phyloP scores from a whole-genome alignment of 352 stramenopile species.

The Globisporangium takayamanum region DNA sequence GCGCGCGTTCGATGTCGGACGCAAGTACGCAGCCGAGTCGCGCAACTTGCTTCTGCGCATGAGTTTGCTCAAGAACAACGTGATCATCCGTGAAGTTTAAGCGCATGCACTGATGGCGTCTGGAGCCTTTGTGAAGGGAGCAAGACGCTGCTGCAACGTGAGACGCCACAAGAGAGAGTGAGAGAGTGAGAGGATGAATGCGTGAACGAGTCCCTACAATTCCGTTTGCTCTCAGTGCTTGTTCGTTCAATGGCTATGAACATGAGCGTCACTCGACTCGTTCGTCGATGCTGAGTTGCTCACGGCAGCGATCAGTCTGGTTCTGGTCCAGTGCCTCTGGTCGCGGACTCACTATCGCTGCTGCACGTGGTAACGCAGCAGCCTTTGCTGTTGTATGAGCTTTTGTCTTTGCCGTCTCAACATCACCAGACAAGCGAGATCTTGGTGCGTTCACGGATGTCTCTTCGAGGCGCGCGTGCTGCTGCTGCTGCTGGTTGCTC shows the following conservation, averaged over 20 bases:
- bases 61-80: constrained; percentile 82
- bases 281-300: too few species aligned
- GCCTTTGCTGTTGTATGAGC: not conserved
- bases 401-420: not conserved
- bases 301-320: too few species aligned
- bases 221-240: too few species aligned
- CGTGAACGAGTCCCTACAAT: too few species aligned
- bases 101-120: too few species aligned
- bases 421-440: not conserved
- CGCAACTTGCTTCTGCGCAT: constrained; percentile 79
- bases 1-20: constrained; percentile 71
- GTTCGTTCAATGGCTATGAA: too few species aligned
- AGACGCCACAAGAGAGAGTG: not conserved
- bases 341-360: too few species aligned
- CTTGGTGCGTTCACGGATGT: not conserved
- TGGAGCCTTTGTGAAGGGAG: not conserved
- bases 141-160: not conserved
- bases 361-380: too few species aligned
- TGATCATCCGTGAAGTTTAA: constrained; percentile 74
- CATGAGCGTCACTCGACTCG: too few species aligned
- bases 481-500: constrained; percentile 5
- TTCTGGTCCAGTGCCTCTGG: too few species aligned
- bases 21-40: constrained; percentile 77
- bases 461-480: not conserved
- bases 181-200: not conserved